Evolutionary conservation across 2,329 filamentous ascomycete species (phyloP).

Genomic region (Pseudogymnoascus sp.): DNA sequence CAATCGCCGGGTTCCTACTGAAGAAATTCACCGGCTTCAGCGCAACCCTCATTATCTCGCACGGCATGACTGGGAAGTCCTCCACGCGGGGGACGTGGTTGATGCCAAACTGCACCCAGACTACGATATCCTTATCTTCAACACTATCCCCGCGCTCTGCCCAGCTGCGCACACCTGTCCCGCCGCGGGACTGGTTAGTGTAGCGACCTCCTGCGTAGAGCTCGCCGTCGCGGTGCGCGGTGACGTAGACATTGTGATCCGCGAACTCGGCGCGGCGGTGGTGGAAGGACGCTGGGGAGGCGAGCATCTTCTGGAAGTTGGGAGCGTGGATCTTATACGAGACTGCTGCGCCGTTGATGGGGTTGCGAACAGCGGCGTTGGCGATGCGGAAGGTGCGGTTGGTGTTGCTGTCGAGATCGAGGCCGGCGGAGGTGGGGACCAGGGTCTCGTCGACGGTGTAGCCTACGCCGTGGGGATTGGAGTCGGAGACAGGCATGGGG

Average conservation of each 20-base stretch:
- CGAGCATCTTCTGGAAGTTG: constrained; percentile 51
- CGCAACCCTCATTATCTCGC: constrained; percentile 45
- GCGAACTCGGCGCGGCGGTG: constrained; percentile 46
- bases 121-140: constrained; percentile 46
- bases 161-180: constrained; percentile 48
- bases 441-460: constrained; percentile 44
- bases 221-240: constrained; percentile 45
- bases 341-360: constrained; percentile 46
- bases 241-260: constrained; percentile 48
- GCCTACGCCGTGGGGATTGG: constrained; percentile 45
- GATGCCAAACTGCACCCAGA: constrained; percentile 53
- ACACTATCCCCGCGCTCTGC: constrained; percentile 41
- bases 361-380: constrained; percentile 44
- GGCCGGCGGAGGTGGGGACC: constrained; percentile 39
- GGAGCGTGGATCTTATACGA: constrained; percentile 50
- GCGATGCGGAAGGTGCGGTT: constrained; percentile 53
- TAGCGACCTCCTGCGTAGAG: constrained; percentile 48
- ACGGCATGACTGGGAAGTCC: constrained; percentile 64
- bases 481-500: constrained; percentile 48
- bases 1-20: constrained; percentile 43
- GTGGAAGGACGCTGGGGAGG: constrained; percentile 40
- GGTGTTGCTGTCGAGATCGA: constrained; percentile 39
- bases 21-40: constrained; percentile 48
- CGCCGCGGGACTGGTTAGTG: constrained; percentile 49
- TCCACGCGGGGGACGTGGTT: constrained; percentile 59